Percentiles rank a stretch among this genome's conserved stretches.
Evolutionary conservation across 192 early-diverging fungal genomes (phyloP).

Genomic region (Haplosporangium gracile): DNA sequence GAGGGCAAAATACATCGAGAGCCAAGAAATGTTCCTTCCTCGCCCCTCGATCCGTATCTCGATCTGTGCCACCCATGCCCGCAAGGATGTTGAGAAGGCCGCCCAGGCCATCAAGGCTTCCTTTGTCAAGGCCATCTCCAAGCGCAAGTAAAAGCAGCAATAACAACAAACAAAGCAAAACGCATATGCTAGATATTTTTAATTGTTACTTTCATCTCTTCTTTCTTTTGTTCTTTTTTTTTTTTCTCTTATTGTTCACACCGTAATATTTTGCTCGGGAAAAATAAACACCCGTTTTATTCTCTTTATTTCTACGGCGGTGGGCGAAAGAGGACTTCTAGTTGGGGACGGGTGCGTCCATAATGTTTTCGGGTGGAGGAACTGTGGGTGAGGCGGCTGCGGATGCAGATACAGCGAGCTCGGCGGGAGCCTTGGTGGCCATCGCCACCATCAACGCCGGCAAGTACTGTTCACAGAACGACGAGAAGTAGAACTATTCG

Average conservation of each 20-base stretch:
- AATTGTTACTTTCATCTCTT: not conserved
- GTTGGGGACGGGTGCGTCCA: slow-evolving; percentile 50
- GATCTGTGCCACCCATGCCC: slow-evolving; percentile 78
- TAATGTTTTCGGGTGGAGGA: slow-evolving; percentile 16
- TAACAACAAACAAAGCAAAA: not conserved
- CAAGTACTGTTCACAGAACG: slow-evolving; percentile 80
- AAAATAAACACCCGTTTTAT: not conserved
- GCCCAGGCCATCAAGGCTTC: slow-evolving; percentile 83
- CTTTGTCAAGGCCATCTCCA: slow-evolving; percentile 66
- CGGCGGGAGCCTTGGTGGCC: slow-evolving; percentile 15
- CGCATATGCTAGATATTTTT: not conserved
- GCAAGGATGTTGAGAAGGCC: slow-evolving; percentile 90
- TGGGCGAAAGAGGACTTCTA: not conserved
- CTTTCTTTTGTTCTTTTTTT: not conserved
- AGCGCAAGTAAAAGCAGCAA: slow-evolving; percentile 46
- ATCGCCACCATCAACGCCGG: slow-evolving; percentile 58
- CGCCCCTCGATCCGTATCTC: slow-evolving; percentile 88
- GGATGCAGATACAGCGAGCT: not conserved
- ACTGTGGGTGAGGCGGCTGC: not conserved
- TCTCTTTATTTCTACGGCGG: no score
- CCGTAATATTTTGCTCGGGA: not conserved
- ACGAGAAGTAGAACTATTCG: slow-evolving; percentile 77
- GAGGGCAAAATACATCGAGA: slow-evolving; percentile 87
- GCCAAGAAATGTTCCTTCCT: slow-evolving; percentile 83
- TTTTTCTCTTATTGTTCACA: not conserved